These are phyloP conservation scores for Fusarium drepaniforme DNA, from an alignment of 2,329 filamentous ascomycete species.

Conservation along the genomic window DNA sequence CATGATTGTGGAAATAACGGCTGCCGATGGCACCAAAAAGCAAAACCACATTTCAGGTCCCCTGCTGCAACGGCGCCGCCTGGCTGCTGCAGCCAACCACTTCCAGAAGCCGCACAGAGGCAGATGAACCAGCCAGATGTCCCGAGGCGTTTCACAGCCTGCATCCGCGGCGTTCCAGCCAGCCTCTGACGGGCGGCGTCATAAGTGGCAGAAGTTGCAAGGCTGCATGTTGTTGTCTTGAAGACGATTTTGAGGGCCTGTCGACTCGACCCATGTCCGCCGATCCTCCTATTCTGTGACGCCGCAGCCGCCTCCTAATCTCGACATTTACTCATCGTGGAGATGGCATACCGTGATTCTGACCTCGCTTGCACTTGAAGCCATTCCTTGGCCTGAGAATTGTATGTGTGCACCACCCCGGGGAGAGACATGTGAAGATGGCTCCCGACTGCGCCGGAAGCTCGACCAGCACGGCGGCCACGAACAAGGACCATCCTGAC, in stretches of 20 bases:
- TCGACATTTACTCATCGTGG: conserved; percentile 1
- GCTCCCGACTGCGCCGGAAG: conserved; percentile 11
- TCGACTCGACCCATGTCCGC: conserved; percentile 24
- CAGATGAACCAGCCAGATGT: conserved; percentile 13
- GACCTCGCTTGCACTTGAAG: not conserved
- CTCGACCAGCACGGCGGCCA: conserved; percentile 4
- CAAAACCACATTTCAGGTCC: conserved; percentile 28
- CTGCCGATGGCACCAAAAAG: conserved; percentile 24
- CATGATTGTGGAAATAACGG: conserved; percentile 21
- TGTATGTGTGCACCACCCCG: not conserved
- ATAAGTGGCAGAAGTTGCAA: conserved; percentile 17
- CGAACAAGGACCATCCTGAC: conserved; percentile 16
- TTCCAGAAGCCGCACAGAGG: conserved; percentile 26
- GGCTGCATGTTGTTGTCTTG: conserved; percentile 16
- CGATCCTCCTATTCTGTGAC: conserved; percentile 41
- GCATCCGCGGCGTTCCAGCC: conserved; percentile 29
- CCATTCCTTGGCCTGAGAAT: not conserved
- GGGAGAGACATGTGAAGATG: conserved; percentile 16
- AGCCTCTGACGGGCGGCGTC: conserved; percentile 24
- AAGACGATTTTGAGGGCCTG: not conserved
- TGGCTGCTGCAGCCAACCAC: conserved; percentile 36
- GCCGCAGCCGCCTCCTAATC: conserved; percentile 29
- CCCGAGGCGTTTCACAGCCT: conserved; percentile 35
- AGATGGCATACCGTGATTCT: conserved; percentile 1
- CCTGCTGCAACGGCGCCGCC: conserved; percentile 32